Evolutionary conservation across 345 rosid genomes (phyloP), one percentile per base, ranked within the genome.

Genomic region (Anacardium occidentale): DNA sequence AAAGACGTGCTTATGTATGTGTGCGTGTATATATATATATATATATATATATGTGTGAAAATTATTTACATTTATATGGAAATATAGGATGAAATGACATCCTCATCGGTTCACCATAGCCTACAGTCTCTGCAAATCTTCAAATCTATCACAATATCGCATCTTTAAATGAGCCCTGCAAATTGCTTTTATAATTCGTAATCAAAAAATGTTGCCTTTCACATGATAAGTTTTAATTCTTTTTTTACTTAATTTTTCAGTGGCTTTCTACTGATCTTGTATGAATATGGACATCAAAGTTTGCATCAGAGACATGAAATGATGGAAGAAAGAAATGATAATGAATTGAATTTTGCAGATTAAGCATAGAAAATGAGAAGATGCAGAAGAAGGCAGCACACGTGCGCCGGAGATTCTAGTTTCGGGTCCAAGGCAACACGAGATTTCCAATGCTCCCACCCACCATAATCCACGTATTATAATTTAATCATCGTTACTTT

Each of bases 371-470:
- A 50, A 50, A 50, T 37, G 5, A 37, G 1, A 7, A 37, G 51
- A 47, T 14, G 53, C 53, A 14, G 53, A 10, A 29, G 32, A 37
- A 61, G 10, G 40, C 68, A 74, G 45, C 74, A 56, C 77, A 77
- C 81, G 71, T 72, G 74, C 63, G 55, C 63, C 62, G 34, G 58
- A 69, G 79, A 47, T 50, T 62, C 54, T 15, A n/a, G 60, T 34
- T 18, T n/a, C 62, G 37, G 72, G 52, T 40, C 67, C 70, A n/a
- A n/a, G n/a, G n/a, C n/a, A 71, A 61, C 72, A 45, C 1, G 85
- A 74, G 80, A 77, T 74, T 81, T 85, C 88, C 85, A 68, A 82
- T 26, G 82, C 51, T 42, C n/a, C 54, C 68, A 70, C n/a, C 78
- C 74, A 63, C 54, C 73, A 57, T 51, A 74, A 71, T 48, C 70